These are phyloP conservation scores for Boletellus emodensis DNA, from an alignment of 768 basidiomycete genomes.

Conservation along the genomic window DNA sequence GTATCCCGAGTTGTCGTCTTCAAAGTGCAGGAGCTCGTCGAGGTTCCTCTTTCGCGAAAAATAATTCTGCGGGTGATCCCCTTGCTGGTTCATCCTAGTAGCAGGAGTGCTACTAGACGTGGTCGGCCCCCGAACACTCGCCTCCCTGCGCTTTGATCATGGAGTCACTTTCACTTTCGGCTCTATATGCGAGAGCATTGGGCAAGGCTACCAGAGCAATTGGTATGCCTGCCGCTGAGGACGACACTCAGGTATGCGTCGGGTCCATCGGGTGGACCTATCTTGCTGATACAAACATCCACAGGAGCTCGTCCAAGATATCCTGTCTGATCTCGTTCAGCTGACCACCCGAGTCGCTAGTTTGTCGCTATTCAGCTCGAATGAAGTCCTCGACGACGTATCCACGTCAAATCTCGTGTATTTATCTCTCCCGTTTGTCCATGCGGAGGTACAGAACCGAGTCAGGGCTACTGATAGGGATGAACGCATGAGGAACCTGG, in stretches of 20 bases:
- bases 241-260: conserved; percentile 42
- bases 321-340: conserved; percentile 52
- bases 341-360: conserved; percentile 51
- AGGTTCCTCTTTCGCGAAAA: conserved; percentile 30
- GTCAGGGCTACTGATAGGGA: conserved; percentile 50
- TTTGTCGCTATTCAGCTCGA: conserved; percentile 76
- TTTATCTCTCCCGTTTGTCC: conserved; percentile 65
- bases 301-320: conserved; percentile 57
- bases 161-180: conserved; percentile 30
- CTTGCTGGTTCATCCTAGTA: conserved; percentile 7
- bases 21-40: conserved; percentile 31
- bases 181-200: conserved; percentile 40
- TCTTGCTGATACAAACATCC: conserved; percentile 8
- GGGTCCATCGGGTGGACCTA: not conserved
- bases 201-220: conserved; percentile 35
- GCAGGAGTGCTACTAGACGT: too few relatives aligned
- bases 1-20: conserved; percentile 35
- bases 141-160: conserved; percentile 4
- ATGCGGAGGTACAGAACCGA: conserved; percentile 62
- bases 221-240: conserved; percentile 38
- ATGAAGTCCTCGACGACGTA: conserved; percentile 81
- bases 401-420: conserved; percentile 73
- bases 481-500: conserved; percentile 55
- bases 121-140: conserved; percentile 8
- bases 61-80: not conserved